Evolutionary conservation across 2,329 filamentous ascomycete species (phyloP).

Genomic region (Ceratocystis diversiconidia): DNA sequence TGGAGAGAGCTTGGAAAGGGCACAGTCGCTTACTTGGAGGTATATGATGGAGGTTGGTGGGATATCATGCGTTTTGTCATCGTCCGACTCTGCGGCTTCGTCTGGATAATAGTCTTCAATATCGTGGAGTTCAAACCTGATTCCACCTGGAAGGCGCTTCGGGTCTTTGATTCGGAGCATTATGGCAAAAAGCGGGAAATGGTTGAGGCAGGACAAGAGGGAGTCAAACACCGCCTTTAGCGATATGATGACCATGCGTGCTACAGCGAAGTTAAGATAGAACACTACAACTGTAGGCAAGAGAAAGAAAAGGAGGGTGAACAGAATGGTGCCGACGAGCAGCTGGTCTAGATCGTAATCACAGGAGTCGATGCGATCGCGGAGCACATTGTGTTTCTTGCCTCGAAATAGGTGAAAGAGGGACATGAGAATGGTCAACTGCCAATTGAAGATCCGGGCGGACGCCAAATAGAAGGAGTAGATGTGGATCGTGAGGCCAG

Average conservation of each 20-base stretch:
- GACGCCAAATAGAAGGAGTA: constrained; percentile 97
- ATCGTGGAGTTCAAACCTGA: constrained; percentile 80
- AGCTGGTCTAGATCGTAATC: constrained; percentile 97
- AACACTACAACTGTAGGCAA: constrained; percentile 92
- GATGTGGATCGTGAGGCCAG: constrained; percentile 83
- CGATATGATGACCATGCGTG: constrained; percentile 86
- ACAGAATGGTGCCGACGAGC: constrained; percentile 87
- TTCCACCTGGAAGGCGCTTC: constrained; percentile 67
- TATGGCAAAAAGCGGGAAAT: constrained; percentile 91
- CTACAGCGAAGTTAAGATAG: constrained; percentile 88
- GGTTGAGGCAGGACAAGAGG: constrained; percentile 81
- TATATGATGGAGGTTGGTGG: constrained; percentile 65
- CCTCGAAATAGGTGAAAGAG: constrained; percentile 98
- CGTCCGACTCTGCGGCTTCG: constrained; percentile 24
- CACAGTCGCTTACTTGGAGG: constrained; percentile 49
- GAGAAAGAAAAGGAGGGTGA: constrained; percentile 88
- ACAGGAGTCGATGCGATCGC: constrained; percentile 95
- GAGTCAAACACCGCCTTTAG: constrained; percentile 88
- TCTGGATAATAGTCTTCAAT: constrained; percentile 38
- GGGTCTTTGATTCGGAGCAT: constrained; percentile 96
- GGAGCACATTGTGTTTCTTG: constrained; percentile 92
- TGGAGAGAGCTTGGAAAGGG: background rate
- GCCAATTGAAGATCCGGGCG: constrained; percentile 96
- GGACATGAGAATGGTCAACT: constrained; percentile 88
- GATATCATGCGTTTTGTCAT: background rate